Conservation (phyloP, 2,329 filamentous ascomycete genomes). For the Fusarium sp. region DNA sequence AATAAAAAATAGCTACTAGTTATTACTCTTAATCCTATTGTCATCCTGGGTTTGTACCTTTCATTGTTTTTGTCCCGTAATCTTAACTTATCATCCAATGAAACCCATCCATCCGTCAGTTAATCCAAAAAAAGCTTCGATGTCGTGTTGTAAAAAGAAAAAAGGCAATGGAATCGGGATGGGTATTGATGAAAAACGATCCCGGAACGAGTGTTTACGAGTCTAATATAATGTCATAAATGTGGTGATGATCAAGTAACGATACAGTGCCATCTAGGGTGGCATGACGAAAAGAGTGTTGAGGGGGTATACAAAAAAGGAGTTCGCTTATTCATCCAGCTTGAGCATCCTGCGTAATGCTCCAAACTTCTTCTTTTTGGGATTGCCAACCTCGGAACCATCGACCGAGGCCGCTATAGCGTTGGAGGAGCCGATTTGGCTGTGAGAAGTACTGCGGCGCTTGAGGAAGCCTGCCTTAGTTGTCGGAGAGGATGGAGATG, state of each 20-base stretch:
- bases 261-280: not conserved
- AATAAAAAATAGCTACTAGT: constrained; percentile 28
- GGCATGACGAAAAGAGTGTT: not conserved
- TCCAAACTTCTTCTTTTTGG: constrained; percentile 76
- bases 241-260: not conserved
- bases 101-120: constrained; percentile 10
- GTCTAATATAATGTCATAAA: not conserved
- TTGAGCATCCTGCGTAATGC: constrained; percentile 74
- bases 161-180: not conserved
- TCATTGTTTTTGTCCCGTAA: constrained; percentile 8
- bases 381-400: constrained; percentile 26
- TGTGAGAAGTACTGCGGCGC: constrained; percentile 55
- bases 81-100: constrained; percentile 4
- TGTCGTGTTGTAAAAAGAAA: constrained; percentile 1
- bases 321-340: constrained; percentile 57
- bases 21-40: constrained; percentile 30
- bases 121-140: constrained; percentile 18
- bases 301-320: too few species aligned
- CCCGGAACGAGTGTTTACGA: constrained; percentile 20
- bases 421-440: constrained; percentile 39
- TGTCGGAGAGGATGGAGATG: constrained; percentile 46
- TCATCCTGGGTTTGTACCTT: constrained; percentile 12
- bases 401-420: constrained; percentile 20
- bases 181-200: not conserved
- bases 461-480: constrained; percentile 52